A percentile compares a stretch with the other conserved stretches of the same genome.
phyloP scores from a whole-genome alignment of 306 rosid genomes.

The Biancaea sappan region DNA sequence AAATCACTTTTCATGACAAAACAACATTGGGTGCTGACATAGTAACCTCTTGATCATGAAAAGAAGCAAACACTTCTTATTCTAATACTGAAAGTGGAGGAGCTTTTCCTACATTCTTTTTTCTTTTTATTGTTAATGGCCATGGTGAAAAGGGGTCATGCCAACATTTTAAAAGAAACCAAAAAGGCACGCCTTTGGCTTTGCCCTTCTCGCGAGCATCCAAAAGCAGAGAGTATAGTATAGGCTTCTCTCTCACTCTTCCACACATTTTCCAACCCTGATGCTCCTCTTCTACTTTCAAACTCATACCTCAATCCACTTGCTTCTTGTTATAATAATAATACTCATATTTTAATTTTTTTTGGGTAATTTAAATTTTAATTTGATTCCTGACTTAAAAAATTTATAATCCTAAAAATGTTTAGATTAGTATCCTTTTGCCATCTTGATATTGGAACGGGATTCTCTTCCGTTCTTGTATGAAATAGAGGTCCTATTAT shows the following conservation, averaged over 20 bases:
- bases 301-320: slow-evolving; percentile 21
- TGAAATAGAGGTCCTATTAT: too few species aligned
- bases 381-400: too few species aligned
- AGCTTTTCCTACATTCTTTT: slow-evolving; percentile 38
- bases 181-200: slow-evolving; percentile 28
- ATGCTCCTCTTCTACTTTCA: slow-evolving; percentile 13
- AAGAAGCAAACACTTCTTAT: slow-evolving; percentile 23
- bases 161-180: neutral
- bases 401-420: too few species aligned
- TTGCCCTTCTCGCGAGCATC: slow-evolving; percentile 36
- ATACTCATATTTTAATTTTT: too few species aligned
- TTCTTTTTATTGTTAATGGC: slow-evolving; percentile 11
- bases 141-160: slow-evolving; percentile 5
- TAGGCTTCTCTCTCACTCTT: slow-evolving; percentile 24
- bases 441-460: too few species aligned
- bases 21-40: slow-evolving; percentile 19
- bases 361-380: neutral
- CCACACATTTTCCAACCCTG: slow-evolving; percentile 41
- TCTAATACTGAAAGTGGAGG: slow-evolving; percentile 40
- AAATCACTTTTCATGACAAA: neutral
- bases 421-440: too few species aligned
- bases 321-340: slow-evolving; percentile 7
- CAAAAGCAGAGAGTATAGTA: slow-evolving; percentile 34
- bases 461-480: too few species aligned
- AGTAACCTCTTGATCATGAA: slow-evolving; percentile 29